Evolutionary conservation across 2,329 filamentous ascomycete genomes (phyloP).

Genomic region (Dendrostoma leiphaemia): DNA sequence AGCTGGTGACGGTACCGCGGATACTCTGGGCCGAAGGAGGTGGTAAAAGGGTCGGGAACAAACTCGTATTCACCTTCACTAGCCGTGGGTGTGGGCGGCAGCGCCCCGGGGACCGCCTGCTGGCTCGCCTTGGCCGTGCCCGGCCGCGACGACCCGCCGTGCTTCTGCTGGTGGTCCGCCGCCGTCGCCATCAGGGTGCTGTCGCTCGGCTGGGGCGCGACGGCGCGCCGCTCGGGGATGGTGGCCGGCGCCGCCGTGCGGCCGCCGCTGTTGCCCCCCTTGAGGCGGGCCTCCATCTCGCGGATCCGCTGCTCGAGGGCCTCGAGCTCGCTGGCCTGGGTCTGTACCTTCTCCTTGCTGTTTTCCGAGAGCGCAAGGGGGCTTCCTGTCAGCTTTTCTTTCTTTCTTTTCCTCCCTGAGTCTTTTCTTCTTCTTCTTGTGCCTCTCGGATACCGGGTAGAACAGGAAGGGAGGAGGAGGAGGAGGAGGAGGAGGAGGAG

Average conservation of each 20-base stretch:
- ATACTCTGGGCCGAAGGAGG: conserved; percentile 20
- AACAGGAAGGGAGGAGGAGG: not conserved
- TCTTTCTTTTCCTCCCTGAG: not conserved
- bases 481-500: not conserved
- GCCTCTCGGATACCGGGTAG: not conserved
- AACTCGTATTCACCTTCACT: conserved; percentile 61
- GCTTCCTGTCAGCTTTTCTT: conserved; percentile 12
- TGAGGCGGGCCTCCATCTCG: conserved; percentile 80
- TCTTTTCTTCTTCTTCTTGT: not conserved
- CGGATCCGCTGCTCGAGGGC: conserved; percentile 79
- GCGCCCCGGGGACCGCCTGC: conserved; percentile 53
- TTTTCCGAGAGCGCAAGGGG: not conserved
- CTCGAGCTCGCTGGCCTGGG: conserved; percentile 77
- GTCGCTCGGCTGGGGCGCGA: conserved; percentile 22
- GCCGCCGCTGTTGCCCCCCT: conserved; percentile 28
- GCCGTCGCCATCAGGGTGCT: conserved; percentile 23
- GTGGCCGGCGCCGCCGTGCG: conserved; percentile 24
- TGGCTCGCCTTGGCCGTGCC: conserved; percentile 50
- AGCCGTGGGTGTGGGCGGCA: conserved; percentile 59
- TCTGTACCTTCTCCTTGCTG: conserved; percentile 77
- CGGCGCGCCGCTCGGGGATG: conserved; percentile 28
- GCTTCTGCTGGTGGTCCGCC: conserved; percentile 23
- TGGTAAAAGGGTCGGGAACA: conserved; percentile 23
- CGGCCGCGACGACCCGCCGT: conserved; percentile 50
- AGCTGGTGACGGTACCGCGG: conserved; percentile 19